Evolutionary conservation across 1,284 basidiomycete species (phyloP).

Genomic region (Cutaneotrichosporon sp.): DNA sequence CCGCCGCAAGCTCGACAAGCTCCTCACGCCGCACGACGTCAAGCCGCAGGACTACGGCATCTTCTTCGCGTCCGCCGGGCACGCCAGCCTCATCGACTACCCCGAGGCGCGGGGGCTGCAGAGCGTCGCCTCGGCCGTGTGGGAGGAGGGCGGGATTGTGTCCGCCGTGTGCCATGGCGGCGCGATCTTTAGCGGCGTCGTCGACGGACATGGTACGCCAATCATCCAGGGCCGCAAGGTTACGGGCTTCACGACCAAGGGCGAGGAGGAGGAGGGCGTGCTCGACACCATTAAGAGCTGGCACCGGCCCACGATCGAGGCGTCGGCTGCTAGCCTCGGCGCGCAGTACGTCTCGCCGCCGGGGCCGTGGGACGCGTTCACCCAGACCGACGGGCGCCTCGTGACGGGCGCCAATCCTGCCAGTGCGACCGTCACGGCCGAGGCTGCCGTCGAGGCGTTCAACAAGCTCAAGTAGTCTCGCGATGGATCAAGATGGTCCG

Average conservation of each 20-base stretch:
- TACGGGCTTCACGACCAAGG: constrained; percentile 27
- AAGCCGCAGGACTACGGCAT: constrained; percentile 21
- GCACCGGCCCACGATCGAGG: constrained; percentile 24
- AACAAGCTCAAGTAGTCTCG: constrained; percentile 13
- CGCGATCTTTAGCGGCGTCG: constrained; percentile 16
- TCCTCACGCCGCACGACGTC: constrained; percentile 20
- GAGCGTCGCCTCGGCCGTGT: constrained; percentile 20
- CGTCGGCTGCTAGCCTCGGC: constrained; percentile 14
- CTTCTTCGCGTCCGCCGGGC: constrained; percentile 30
- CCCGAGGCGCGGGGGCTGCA: constrained; percentile 22
- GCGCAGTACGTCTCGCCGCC: constrained; percentile 20
- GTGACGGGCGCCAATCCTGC: constrained; percentile 29
- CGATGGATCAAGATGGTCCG: too few species aligned
- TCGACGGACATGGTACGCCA: constrained; percentile 3
- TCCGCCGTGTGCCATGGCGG: constrained; percentile 27
- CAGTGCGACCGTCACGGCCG: constrained; percentile 17
- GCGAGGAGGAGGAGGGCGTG: constrained; percentile 25
- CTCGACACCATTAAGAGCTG: constrained; percentile 25
- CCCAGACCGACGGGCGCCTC: constrained; percentile 21
- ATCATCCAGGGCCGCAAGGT: constrained; percentile 25
- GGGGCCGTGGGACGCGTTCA: constrained; percentile 23
- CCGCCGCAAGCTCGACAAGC: constrained; percentile 23
- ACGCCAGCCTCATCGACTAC: constrained; percentile 29
- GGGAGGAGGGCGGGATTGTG: constrained; percentile 24
- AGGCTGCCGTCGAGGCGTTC: constrained; percentile 22